phyloP scores from a whole-genome alignment of 176 grass and related monocot genomes.

The Lolium multiflorum region DNA sequence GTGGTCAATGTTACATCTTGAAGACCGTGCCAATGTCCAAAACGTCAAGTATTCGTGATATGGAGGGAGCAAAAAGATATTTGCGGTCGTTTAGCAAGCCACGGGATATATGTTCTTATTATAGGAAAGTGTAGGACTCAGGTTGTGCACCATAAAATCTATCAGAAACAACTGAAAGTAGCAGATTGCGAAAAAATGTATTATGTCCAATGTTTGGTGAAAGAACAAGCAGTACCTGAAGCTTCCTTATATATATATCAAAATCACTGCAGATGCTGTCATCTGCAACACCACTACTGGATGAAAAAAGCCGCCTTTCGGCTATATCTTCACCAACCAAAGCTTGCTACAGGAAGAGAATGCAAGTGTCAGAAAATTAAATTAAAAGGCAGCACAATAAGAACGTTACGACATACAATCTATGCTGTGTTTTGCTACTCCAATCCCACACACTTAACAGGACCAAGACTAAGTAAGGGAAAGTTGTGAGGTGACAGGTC shows the following conservation, averaged over 20 bases:
- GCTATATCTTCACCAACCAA: conserved; percentile 96
- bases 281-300: conserved; percentile 56
- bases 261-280: conserved; percentile 75
- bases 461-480: neutral
- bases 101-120: neutral
- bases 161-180: neutral
- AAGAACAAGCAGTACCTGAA: conserved; percentile 65
- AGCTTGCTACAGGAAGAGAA: conserved; percentile 76
- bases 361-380: conserved; percentile 39
- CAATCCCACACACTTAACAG: neutral
- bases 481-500: conserved; percentile 14
- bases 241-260: conserved; percentile 86
- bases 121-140: conserved; percentile 2
- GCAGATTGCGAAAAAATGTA: conserved; percentile 2
- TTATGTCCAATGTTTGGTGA: neutral
- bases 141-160: neutral
- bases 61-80: neutral
- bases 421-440: neutral
- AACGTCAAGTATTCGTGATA: neutral
- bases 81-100: neutral
- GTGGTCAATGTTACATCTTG: neutral
- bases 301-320: conserved; percentile 87
- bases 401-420: conserved; percentile 34
- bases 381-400: conserved; percentile 21
- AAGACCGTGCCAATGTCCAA: neutral